These are phyloP conservation scores for Lachancea cidri DNA, from an alignment of 805 yeast species.

Conservation along the genomic window DNA sequence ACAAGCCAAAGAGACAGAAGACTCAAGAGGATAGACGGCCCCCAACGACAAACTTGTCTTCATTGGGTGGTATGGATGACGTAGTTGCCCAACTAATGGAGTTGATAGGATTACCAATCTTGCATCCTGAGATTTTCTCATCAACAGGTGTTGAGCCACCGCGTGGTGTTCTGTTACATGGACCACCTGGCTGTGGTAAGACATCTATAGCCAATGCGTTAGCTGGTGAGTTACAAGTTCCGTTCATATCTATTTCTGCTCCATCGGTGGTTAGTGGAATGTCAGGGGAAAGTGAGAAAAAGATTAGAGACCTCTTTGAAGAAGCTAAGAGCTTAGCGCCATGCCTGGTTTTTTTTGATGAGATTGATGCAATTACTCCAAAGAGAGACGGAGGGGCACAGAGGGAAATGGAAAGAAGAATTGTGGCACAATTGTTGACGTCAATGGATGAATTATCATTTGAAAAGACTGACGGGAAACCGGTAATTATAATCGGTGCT, in stretches of 20 bases:
- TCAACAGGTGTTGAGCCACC: slow-evolving; percentile 95
- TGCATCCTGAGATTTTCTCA: slow-evolving; percentile 86
- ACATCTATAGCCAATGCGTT: slow-evolving; percentile 94
- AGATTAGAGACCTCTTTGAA: slow-evolving; percentile 84
- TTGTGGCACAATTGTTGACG: slow-evolving; percentile 91
- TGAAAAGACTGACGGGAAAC: slow-evolving; percentile 86
- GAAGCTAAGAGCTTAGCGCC: slow-evolving; percentile 91
- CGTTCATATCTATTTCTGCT: slow-evolving; percentile 86
- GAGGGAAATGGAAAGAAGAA: slow-evolving; percentile 95
- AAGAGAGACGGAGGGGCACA: slow-evolving; percentile 93
- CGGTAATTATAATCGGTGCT: slow-evolving; percentile 92
- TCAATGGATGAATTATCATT: slow-evolving; percentile 89
- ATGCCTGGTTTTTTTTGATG: slow-evolving; percentile 88
- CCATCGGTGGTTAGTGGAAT: slow-evolving; percentile 97
- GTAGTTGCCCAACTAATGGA: slow-evolving; percentile 86
- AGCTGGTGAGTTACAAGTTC: slow-evolving; percentile 92
- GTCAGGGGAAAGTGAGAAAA: slow-evolving; percentile 98
- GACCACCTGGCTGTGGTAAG: slow-evolving; percentile 99
- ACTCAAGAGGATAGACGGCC: slow-evolving; percentile 56
- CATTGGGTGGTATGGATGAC: slow-evolving; percentile 85
- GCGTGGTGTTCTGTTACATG: slow-evolving; percentile 87
- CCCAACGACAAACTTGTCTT: slow-evolving; percentile 60
- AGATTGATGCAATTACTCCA: slow-evolving; percentile 97
- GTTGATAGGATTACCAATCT: slow-evolving; percentile 82
- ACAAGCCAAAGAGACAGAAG: slow-evolving; percentile 38